Conservation (phyloP, 371 early-diverging fungal species). For the Dichotomocladium elegans region DNA sequence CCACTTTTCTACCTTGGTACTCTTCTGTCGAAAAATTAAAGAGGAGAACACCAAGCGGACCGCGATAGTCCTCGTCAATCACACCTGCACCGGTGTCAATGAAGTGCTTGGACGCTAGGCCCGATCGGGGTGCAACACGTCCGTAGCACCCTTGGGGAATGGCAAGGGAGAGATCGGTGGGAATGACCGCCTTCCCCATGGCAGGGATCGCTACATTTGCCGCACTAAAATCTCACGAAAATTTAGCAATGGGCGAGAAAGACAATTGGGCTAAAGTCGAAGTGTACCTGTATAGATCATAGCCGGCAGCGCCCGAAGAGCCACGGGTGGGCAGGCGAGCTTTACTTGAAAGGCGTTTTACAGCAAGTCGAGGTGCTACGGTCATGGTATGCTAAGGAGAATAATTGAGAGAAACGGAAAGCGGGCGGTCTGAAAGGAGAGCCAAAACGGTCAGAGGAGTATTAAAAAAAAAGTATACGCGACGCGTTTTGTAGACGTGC, state of each 20-base stretch:
- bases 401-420: not conserved
- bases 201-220: conserved; percentile 68
- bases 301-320: conserved; percentile 86
- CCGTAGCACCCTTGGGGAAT: conserved; percentile 90
- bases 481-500: no score
- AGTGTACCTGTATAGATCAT: conserved; percentile 86
- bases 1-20: conserved; percentile 72
- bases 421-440: no score
- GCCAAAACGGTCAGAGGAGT: no score
- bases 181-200: conserved; percentile 68
- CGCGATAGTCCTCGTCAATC: conserved; percentile 94
- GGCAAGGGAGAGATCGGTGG: conserved; percentile 80
- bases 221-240: conserved; percentile 43
- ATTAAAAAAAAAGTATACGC: no score
- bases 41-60: conserved; percentile 76
- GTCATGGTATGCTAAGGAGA: not conserved
- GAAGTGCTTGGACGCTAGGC: conserved; percentile 89
- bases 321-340: conserved; percentile 84
- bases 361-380: conserved; percentile 37
- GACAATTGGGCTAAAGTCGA: no score
- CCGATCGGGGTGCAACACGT: conserved; percentile 92
- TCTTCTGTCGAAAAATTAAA: conserved; percentile 87
- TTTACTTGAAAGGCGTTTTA: conserved; percentile 58
- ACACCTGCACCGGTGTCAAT: conserved; percentile 97
- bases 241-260: not conserved